These are phyloP conservation scores for Mortierella sp. DNA, from an alignment of 371 early-diverging fungal genomes.

Conservation along the genomic window DNA sequence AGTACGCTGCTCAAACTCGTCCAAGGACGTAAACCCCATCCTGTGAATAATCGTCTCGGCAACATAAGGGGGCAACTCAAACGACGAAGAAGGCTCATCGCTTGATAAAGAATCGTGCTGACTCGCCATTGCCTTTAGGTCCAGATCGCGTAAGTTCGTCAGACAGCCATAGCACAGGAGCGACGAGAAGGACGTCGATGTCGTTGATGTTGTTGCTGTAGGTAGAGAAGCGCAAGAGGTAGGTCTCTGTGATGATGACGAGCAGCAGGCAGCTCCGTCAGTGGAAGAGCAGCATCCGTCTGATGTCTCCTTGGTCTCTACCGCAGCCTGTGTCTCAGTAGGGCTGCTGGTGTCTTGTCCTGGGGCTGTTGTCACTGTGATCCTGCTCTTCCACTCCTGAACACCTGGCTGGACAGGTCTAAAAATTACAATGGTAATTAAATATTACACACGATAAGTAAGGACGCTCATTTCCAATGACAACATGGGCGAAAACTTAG, in stretches of 20 bases:
- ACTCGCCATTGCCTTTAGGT: conserved; percentile 40
- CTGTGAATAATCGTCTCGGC: conserved; percentile 38
- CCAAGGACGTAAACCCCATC: conserved; percentile 23
- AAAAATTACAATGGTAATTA: background rate
- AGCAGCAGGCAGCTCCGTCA: conserved; percentile 36
- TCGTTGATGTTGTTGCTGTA: conserved; percentile 17
- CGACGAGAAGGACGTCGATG: conserved; percentile 50
- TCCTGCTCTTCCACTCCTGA: conserved; percentile 67
- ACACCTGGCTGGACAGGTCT: conserved; percentile 68
- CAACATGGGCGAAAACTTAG: background rate
- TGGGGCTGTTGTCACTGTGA: conserved; percentile 62
- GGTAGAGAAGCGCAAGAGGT: background rate
- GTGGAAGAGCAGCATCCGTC: conserved; percentile 46
- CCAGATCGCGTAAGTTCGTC: conserved; percentile 66
- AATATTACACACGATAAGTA: background rate
- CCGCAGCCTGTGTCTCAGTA: background rate
- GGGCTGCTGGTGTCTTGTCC: background rate
- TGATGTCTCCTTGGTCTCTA: background rate
- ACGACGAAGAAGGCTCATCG: conserved; percentile 6
- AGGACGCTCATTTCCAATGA: background rate
- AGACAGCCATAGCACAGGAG: conserved; percentile 74
- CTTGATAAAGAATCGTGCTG: background rate
- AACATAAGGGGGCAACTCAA: conserved; percentile 51
- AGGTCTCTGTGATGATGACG: conserved; percentile 2
- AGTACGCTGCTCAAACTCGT: conserved; percentile 23